Base-by-base conservation (phyloP, 805 yeast species). In the Candida multigemmis region DNA sequence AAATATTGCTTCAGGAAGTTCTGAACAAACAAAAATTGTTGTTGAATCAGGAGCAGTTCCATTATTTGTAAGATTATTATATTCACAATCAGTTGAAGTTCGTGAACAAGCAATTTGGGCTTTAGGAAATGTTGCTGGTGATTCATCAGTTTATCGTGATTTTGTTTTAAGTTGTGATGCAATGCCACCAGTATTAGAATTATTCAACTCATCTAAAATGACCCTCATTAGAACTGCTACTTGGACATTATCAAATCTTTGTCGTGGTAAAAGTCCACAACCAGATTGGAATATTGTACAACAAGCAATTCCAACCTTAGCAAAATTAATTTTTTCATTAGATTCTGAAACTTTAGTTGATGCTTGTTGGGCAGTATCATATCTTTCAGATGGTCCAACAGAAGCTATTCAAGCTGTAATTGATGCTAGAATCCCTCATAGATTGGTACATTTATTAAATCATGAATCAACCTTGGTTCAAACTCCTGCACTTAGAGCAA, bases 71-170 rank as follows among this genome's bases (percentile, higher is more conserved):
- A 70, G 78, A 38, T 66, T 91, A 41, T 68, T 91, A 42, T 70
- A 74, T 44, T 81, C 95, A 3, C 74, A 74, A 32, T 83, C 93
- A 22, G 65, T 77, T 32, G 97, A 91, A 49, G 96, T 91, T 31
- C 84, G 85, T 57, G 98, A 91, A 57, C 98, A 91, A 62, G 97
- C 97, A 9, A 89, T 91, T 42, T 91, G 98, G 98, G 97, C 98
- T 16, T 66, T 91, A 40, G 98, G 98, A 60, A 91, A 91, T 53
- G 95, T 91, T 53, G 97, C 98, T 15, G 98, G 98, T 56, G 98
- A 91, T 53, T 84, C 95, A 10, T 71, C 96, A 6, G 64, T 68
- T 22, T 85, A 76, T 66, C 77, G 98, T 62, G 97, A 91, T 60
- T 79, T 70, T 44, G 97, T 91, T 23, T 66, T 91, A 41, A 60